These are phyloP conservation scores for Tricholoma sp. DNA, from an alignment of 768 basidiomycete species.

Conservation along the genomic window DNA sequence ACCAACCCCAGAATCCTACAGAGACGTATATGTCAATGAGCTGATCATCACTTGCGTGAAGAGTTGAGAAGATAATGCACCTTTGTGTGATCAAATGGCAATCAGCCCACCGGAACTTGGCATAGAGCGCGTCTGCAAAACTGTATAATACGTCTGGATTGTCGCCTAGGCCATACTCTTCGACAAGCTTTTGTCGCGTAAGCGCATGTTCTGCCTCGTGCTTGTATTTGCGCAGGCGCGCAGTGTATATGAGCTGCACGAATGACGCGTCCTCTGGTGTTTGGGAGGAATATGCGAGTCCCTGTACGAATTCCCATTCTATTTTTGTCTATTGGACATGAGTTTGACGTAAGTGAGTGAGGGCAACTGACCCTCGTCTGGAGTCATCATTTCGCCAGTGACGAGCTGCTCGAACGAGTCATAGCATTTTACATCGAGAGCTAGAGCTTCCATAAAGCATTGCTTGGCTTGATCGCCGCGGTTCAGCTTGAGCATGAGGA, in stretches of 20 bases:
- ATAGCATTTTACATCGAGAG: conserved; percentile 94
- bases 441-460: conserved; percentile 93
- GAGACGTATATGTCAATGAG: too few relatives aligned
- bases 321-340: background rate
- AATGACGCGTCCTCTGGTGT: conserved; percentile 87
- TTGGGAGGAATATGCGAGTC: conserved; percentile 77
- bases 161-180: conserved; percentile 79
- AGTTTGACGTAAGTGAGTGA: conserved; percentile 1
- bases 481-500: conserved; percentile 92
- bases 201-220: conserved; percentile 78
- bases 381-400: conserved; percentile 92
- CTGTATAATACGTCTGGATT: conserved; percentile 92
- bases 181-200: conserved; percentile 72
- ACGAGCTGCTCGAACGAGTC: conserved; percentile 91
- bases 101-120: conserved; percentile 89
- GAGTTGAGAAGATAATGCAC: conserved; percentile 28
- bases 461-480: conserved; percentile 88
- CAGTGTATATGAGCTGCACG: conserved; percentile 87
- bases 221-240: conserved; percentile 86
- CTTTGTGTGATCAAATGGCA: conserved; percentile 85
- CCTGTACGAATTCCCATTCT: conserved; percentile 97
- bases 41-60: background rate
- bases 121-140: conserved; percentile 86
- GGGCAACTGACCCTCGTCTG: conserved; percentile 74
- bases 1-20: conserved; percentile 78